These are phyloP conservation scores for Rhodotorula babjevae DNA, from an alignment of 768 basidiomycete genomes.

Conservation along the genomic window DNA sequence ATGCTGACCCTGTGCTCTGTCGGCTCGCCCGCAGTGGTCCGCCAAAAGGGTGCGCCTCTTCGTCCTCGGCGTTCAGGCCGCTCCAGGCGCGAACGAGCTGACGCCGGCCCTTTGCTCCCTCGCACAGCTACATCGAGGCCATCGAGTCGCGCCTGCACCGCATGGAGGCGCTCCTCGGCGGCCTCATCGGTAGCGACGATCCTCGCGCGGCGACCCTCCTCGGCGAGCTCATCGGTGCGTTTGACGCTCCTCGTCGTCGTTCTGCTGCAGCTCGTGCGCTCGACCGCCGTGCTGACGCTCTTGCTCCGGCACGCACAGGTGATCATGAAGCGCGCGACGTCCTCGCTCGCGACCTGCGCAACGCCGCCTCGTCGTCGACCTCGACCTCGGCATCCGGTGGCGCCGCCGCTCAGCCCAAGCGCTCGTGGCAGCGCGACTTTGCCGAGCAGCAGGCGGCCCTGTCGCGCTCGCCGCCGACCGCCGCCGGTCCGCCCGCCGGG, in stretches of 20 bases:
- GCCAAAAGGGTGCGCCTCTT: conserved; percentile 26
- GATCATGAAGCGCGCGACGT: conserved; percentile 50
- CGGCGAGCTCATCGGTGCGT: conserved; percentile 36
- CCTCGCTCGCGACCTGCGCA: conserved; percentile 67
- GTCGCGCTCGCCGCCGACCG: neutral
- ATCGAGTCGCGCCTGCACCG: conserved; percentile 87
- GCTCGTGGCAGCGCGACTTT: conserved; percentile 33
- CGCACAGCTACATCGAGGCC: conserved; percentile 81
- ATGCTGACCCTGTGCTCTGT: too few species aligned
- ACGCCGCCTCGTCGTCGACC: conserved; percentile 46
- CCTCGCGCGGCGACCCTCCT: conserved; percentile 51
- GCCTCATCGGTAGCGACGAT: conserved; percentile 61
- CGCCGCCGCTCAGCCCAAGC: conserved; percentile 4
- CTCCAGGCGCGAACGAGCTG: conserved; percentile 61
- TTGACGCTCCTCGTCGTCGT: neutral
- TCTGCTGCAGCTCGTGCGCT: too few species aligned
- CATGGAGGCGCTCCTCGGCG: conserved; percentile 81
- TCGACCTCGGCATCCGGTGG: neutral
- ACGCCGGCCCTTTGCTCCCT: conserved; percentile 44
- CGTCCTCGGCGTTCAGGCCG: conserved; percentile 48
- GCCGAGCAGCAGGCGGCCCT: conserved; percentile 4
- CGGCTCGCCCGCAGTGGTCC: conserved; percentile 9
- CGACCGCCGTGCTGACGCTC: too few species aligned
- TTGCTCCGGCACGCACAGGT: neutral
- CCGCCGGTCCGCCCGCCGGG: neutral